A percentile compares a stretch with the other conserved stretches of the same genome.
Evolutionary conservation across 345 rosid species (phyloP).

Genomic region (Adansonia digitata): DNA sequence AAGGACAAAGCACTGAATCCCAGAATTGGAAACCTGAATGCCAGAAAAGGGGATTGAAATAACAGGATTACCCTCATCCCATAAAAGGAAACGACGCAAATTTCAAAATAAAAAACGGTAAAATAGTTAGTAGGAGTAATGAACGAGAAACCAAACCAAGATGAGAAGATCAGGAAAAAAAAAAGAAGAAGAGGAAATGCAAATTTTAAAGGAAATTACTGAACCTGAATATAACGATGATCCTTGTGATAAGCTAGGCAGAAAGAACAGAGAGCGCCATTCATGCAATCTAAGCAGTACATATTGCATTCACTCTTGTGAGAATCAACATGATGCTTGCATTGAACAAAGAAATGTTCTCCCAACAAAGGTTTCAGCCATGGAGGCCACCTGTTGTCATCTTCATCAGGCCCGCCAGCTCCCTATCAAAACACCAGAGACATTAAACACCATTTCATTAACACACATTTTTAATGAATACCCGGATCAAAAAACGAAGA

Average conservation of each 20-base stretch:
- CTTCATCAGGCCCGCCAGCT: slow-evolving; percentile 74
- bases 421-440: slow-evolving; percentile 28
- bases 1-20: neutral
- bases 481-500: slow-evolving; percentile 12
- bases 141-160: neutral
- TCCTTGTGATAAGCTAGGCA: slow-evolving; percentile 73
- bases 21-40: slow-evolving; percentile 16
- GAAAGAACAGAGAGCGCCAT: slow-evolving; percentile 73
- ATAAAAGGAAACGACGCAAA: slow-evolving; percentile 9
- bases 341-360: slow-evolving; percentile 84
- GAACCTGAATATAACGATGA: slow-evolving; percentile 82
- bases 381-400: slow-evolving; percentile 66
- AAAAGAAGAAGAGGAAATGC: neutral
- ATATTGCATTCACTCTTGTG: slow-evolving; percentile 96
- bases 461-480: slow-evolving; percentile 2
- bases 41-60: slow-evolving; percentile 3
- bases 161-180: neutral
- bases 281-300: slow-evolving; percentile 91
- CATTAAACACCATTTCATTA: slow-evolving; percentile 21
- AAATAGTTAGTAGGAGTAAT: neutral
- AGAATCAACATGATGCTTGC: slow-evolving; percentile 78
- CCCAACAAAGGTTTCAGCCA: slow-evolving; percentile 75
- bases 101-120: neutral
- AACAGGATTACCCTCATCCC: slow-evolving; percentile 7
- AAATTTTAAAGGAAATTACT: neutral